Evolutionary conservation across 371 early-diverging fungal species (phyloP).

Genomic region (Mucor saturninus): DNA sequence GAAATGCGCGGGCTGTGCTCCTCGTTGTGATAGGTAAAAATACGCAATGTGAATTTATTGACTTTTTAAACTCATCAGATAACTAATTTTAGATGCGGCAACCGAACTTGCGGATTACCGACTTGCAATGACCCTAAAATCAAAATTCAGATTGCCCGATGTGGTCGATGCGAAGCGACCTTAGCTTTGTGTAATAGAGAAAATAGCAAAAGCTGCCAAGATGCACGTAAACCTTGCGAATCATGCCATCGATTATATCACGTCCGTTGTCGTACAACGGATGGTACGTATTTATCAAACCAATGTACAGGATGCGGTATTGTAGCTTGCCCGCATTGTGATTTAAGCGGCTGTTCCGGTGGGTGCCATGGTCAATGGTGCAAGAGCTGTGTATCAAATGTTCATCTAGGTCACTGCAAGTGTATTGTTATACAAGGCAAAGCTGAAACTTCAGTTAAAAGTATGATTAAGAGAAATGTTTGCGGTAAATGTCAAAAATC

Average conservation of each 20-base stretch:
- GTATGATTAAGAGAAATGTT: conserved; percentile 13
- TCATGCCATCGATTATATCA: conserved; percentile 24
- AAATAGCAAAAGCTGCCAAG: conserved; percentile 9
- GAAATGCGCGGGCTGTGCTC: conserved; percentile 29
- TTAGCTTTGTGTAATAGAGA: conserved; percentile 22
- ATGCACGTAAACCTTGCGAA: conserved; percentile 14
- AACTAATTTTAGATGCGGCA: conserved; percentile 17
- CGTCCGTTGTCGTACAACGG: conserved; percentile 17
- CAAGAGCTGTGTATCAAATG: conserved; percentile 5
- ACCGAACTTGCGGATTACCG: conserved; percentile 19
- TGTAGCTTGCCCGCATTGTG: conserved; percentile 24
- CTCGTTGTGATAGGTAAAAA: conserved; percentile 29
- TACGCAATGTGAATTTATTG: neutral
- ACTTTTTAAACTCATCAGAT: neutral
- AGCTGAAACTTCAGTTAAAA: neutral
- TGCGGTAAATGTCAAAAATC: conserved; percentile 18
- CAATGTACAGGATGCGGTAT: conserved; percentile 24
- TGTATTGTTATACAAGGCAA: conserved; percentile 20
- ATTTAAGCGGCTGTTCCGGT: conserved; percentile 15
- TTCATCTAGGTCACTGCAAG: conserved; percentile 13
- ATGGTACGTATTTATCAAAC: conserved; percentile 21
- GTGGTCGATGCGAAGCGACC: conserved; percentile 19
- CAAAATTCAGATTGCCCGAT: conserved; percentile 12
- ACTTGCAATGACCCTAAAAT: conserved; percentile 11
- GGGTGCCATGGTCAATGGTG: conserved; percentile 32